Percentiles rank a stretch among this genome's conserved stretches.
Conservation (phyloP, 805 yeast species). For the Candida hispaniensis region DNA sequence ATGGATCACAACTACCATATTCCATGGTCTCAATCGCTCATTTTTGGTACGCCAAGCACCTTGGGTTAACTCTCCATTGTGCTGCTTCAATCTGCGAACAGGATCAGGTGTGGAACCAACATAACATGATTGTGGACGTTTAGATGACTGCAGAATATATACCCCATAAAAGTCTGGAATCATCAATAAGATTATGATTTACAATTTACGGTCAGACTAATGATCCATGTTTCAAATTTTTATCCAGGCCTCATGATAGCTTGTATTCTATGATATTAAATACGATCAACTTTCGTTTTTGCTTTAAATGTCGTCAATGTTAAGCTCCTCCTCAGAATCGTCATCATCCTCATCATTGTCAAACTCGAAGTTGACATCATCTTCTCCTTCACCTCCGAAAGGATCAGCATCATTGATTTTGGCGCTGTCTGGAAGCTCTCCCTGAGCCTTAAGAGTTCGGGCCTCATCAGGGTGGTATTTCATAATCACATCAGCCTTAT, state of each 20-base stretch:
- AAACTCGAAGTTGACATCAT: slow-evolving; percentile 95
- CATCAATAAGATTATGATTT: background rate
- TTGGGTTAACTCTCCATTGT: slow-evolving; percentile 51
- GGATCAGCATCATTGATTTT: slow-evolving; percentile 96
- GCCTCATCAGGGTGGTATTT: slow-evolving; percentile 97
- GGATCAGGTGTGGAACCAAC: slow-evolving; percentile 82
- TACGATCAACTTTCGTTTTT: slow-evolving; percentile 3
- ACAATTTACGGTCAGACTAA: background rate
- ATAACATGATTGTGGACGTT: slow-evolving; percentile 50
- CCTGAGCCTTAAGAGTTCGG: slow-evolving; percentile 85
- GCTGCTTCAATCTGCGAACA: slow-evolving; percentile 55
- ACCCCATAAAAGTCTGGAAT: slow-evolving; percentile 47
- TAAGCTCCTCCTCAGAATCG: slow-evolving; percentile 55
- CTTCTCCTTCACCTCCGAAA: slow-evolving; percentile 92
- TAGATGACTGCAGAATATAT: slow-evolving; percentile 52
- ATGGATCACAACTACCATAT: slow-evolving; percentile 47
- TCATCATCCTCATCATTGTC: slow-evolving; percentile 74
- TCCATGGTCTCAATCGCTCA: slow-evolving; percentile 62
- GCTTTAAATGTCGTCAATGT: slow-evolving; percentile 90
- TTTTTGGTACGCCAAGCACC: slow-evolving; percentile 60
- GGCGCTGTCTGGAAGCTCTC: slow-evolving; percentile 95
- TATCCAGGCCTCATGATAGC: too few relatives aligned
- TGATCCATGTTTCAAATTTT: too few relatives aligned
- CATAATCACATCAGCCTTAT: slow-evolving; percentile 94
- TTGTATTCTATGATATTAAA: background rate